These are phyloP conservation scores for Plasmodium coatneyi DNA, from an alignment of 169 alveolate species.

Conservation along the genomic window DNA sequence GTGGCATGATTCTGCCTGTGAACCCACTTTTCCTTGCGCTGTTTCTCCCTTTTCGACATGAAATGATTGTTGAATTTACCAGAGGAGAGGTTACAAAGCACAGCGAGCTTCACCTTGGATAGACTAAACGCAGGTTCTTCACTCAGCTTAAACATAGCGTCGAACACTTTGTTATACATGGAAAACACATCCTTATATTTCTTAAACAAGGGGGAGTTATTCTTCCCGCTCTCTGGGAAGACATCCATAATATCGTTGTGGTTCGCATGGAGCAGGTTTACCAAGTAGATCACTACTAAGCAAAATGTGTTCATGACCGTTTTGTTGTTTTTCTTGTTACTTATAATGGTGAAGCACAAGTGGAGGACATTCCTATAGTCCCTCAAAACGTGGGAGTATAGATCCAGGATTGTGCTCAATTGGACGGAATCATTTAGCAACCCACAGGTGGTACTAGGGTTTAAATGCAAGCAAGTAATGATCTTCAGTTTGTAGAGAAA, in stretches of 20 bases:
- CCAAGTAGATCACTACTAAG: slow-evolving; percentile 4
- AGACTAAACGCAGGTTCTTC: not conserved
- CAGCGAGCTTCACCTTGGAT: not conserved
- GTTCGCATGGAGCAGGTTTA: slow-evolving; percentile 17
- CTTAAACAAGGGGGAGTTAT: not conserved
- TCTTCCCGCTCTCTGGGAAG: not conserved
- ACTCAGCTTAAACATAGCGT: not conserved
- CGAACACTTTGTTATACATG: not conserved
- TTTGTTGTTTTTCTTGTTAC: not conserved
- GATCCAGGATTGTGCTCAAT: not conserved
- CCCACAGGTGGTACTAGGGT: not conserved
- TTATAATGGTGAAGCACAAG: slow-evolving; percentile 5
- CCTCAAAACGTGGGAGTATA: slow-evolving; percentile 13
- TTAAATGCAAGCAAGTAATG: not conserved
- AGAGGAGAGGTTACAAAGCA: not conserved
- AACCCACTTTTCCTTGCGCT: not conserved
- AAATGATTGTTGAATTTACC: not conserved
- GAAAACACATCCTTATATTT: slow-evolving; percentile 23
- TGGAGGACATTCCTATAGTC: slow-evolving; percentile 20
- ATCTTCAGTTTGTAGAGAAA: slow-evolving; percentile 44
- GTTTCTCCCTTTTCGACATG: not conserved
- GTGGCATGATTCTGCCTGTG: not conserved
- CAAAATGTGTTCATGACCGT: not conserved
- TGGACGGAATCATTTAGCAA: slow-evolving; percentile 27
- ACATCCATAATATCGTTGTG: slow-evolving; percentile 13